These are phyloP conservation scores for Clarireedia paspali DNA, from an alignment of 2,329 filamentous ascomycete genomes.

Conservation along the genomic window DNA sequence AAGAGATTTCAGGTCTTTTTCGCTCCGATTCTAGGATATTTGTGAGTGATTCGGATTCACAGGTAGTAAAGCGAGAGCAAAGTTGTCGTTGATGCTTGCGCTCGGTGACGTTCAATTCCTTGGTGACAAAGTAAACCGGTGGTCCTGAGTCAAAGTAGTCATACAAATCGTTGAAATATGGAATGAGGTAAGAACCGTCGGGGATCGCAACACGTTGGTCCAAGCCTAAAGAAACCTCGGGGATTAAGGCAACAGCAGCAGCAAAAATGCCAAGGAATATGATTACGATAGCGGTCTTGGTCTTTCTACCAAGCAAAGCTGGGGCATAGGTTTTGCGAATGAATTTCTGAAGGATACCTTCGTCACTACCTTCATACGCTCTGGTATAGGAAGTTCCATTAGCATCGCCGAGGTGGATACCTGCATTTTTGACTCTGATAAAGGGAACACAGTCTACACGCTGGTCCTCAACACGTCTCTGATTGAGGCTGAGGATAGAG, in stretches of 20 bases:
- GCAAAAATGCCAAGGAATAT: conserved; percentile 85
- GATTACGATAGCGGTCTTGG: conserved; percentile 68
- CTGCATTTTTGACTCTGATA: conserved; percentile 68
- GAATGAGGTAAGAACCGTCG: conserved; percentile 87
- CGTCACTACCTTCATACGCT: conserved; percentile 55
- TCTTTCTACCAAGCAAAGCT: conserved; percentile 67
- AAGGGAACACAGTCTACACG: conserved; percentile 91
- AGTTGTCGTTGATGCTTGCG: conserved; percentile 73
- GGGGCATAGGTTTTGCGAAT: conserved; percentile 89
- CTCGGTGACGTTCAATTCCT: conserved; percentile 69
- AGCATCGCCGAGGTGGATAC: conserved; percentile 54
- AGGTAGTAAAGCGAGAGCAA: conserved; percentile 86
- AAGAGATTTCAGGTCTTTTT: conserved; percentile 80
- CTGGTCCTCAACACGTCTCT: conserved; percentile 79
- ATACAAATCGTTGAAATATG: conserved; percentile 94
- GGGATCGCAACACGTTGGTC: conserved; percentile 94
- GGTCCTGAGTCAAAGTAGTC: conserved; percentile 86
- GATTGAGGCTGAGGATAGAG: conserved; percentile 84
- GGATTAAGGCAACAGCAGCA: conserved; percentile 75
- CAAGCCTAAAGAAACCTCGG: conserved; percentile 75
- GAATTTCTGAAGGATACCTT: conserved; percentile 75
- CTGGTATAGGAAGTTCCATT: conserved; percentile 44
- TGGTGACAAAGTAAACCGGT: conserved; percentile 92
- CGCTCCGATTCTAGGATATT: conserved; percentile 92
- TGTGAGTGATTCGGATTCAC: conserved; percentile 72